Percentiles rank a stretch among this genome's conserved stretches.
phyloP scores from a whole-genome alignment of 2,329 filamentous ascomycete genomes.

The Neonectria neomacrospora region DNA sequence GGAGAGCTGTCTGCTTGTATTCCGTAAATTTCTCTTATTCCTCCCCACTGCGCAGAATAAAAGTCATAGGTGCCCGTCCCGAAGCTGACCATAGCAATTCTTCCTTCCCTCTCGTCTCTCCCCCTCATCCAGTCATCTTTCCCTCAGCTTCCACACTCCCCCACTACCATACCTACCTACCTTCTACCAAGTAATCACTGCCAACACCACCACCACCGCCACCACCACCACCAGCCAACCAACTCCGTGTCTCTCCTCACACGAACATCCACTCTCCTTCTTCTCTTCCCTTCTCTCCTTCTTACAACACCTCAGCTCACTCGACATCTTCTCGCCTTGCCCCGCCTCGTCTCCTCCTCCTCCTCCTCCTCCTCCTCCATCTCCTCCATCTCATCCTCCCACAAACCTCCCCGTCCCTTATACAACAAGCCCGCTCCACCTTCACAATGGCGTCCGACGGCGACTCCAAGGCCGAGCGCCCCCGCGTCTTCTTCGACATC shows the following conservation, averaged over 20 bases:
- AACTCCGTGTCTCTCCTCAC: slow-evolving; percentile 19
- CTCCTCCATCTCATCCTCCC: background rate
- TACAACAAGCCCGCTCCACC: background rate
- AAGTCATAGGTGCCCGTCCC: slow-evolving; percentile 10
- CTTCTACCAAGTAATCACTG: background rate
- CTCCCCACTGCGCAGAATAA: slow-evolving; percentile 6
- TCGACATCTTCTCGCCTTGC: background rate
- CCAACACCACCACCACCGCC: slow-evolving; percentile 6
- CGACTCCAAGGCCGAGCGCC: slow-evolving; percentile 66
- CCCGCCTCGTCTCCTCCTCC: background rate
- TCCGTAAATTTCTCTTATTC: background rate
- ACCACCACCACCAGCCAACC: slow-evolving; percentile 7
- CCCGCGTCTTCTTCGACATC: slow-evolving; percentile 94
- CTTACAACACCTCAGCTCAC: background rate
- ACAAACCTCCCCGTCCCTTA: background rate
- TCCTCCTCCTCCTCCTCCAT: background rate
- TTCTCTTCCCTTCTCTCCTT: background rate
- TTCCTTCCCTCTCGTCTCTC: background rate
- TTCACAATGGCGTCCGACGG: slow-evolving; percentile 55
- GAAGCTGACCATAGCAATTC: background rate
- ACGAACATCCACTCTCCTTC: slow-evolving; percentile 11
- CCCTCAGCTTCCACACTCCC: background rate
- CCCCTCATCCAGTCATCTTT: slow-evolving; percentile 1
- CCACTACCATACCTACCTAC: slow-evolving; percentile 9
- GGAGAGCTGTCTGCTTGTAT: background rate